Base-by-base conservation (phyloP, 768 basidiomycete species). In the Tylopilus rubrobrunneus region DNA sequence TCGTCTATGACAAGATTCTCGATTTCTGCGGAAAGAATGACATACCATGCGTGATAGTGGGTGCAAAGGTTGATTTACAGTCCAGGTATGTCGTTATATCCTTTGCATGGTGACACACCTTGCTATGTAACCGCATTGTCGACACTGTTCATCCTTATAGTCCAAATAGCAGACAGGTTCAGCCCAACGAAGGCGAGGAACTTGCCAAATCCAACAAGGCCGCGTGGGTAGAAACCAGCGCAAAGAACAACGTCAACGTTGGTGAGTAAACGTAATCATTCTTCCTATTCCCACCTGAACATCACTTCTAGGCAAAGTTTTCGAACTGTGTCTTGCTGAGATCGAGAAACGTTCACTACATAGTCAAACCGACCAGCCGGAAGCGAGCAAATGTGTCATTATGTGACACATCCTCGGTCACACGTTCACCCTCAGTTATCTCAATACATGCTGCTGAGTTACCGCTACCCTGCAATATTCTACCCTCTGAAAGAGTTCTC, bases 1-100 rank as follows among this genome's bases (percentile, higher is more conserved):
- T 91, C 66, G 82, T 97, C 47, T 88, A 96, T 66, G 89, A 97
- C 79, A 96, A 95, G 80, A 91, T 98, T 59, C 72, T 90, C 62
- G 83, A 90, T 71, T 95, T 90, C 66, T 87, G 86, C 58, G 93
- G 93, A 52, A 77, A 85, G 49, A 82, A 82, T 51, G 84, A 85
- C 58, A 86, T 98, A 53, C 92, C 95, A 15, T 93, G 93, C 69
- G 92, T 98, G 42, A 85, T 98, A 58, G 95, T 96, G 46, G 95
- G 94, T 34, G 87, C 95, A 57, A 98, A 98, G 78, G 77, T 79
- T 43, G 96, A 98, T 76, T 74, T 98, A 58, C 74, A 79, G 44
- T 76, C 78, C 59, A 84, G 84, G 93, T 92, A 63, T 53, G 82
- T 76, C n/a, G 33, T 49, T 36, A 36, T 51, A 15, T 43, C 49